Evolutionary conservation across 768 basidiomycete species (phyloP).

Genomic region (Astraeus odoratus): DNA sequence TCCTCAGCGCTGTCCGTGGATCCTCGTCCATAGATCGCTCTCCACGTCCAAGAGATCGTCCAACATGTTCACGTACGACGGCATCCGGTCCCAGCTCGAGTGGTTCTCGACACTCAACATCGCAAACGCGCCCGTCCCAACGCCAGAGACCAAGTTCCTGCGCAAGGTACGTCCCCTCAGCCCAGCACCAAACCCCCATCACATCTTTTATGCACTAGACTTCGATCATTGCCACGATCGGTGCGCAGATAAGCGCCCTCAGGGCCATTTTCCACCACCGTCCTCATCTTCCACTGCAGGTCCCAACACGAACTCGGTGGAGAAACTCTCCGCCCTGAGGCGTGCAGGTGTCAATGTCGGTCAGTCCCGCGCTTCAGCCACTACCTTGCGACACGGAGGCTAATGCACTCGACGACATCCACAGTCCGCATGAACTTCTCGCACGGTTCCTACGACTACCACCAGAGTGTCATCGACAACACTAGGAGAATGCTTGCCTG

Average conservation of each 20-base stretch:
- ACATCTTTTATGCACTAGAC: slow-evolving; percentile 50
- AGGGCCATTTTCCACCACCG: not conserved
- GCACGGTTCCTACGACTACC: slow-evolving; percentile 97
- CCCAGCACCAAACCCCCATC: not conserved
- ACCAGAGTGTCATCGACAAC: slow-evolving; percentile 99
- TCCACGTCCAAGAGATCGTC: slow-evolving; percentile 7
- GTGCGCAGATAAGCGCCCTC: slow-evolving; percentile 35
- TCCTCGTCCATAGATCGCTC: slow-evolving; percentile 5
- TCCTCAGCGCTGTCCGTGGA: too few relatives aligned
- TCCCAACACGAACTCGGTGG: slow-evolving; percentile 89
- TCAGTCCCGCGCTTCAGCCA: slow-evolving; percentile 34
- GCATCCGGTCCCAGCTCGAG: slow-evolving; percentile 78
- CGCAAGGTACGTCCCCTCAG: slow-evolving; percentile 66
- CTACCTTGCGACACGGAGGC: not conserved
- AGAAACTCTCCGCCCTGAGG: slow-evolving; percentile 78
- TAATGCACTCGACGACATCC: slow-evolving; percentile 2
- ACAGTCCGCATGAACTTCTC: slow-evolving; percentile 99
- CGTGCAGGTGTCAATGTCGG: slow-evolving; percentile 97
- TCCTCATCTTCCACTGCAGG: slow-evolving; percentile 39
- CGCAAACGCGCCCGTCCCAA: slow-evolving; percentile 59
- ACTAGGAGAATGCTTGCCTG: slow-evolving; percentile 78
- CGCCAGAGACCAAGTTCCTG: slow-evolving; percentile 74
- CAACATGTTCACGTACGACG: slow-evolving; percentile 49
- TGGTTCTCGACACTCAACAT: slow-evolving; percentile 86
- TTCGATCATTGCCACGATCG: slow-evolving; percentile 97